Base-by-base conservation (phyloP, 345 rosid species). In the Boechera retrofracta region DNA sequence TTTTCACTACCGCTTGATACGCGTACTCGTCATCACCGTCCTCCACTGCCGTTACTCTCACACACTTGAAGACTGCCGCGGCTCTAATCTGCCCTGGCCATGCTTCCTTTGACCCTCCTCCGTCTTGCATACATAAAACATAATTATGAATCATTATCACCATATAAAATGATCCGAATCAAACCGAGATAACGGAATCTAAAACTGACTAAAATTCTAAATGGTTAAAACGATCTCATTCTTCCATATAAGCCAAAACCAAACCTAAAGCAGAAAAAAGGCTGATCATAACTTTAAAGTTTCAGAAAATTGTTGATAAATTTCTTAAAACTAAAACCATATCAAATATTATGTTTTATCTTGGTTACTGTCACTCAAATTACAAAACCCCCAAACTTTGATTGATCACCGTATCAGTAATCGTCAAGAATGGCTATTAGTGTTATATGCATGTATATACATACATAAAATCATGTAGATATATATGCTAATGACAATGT, bases 61-160 rank as follows among this genome's bases (percentile, higher is more conserved):
- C 99, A 76, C 99, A 95, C 84, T 85, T 92, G 88, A 95, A 95
- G 55, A 92, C 94, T 4, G 99, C 98, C 53, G 98, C 85, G 0
- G 93, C 96, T 49, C 87, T 89, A 31, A 95, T 84, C 82, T 88
- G 97, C 61, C 85, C 94, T 15, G 99, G 99, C 80, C 91, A 76
- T 2, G 81, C 57, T 67, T 88, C 97, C 52, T 72, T 86, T 15
- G 86, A 85, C 69, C 92, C 70, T 47, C 83, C 92, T 74, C 89
- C 97, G 70, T 81, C 69, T 84, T 33, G 24, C 72, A 49, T 18
- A 48, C 39, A 57, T 13, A 45, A 52, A 76, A 16, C 42, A 55
- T 35, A 15, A 13, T 26, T 36, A 66, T 5, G 21, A n/a, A 10
- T 63, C 39, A 32, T 24, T 24, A 13, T 16, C 12, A 54, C 71